These are phyloP conservation scores for Caryopteris hybrid DNA, from an alignment of 305 asterid species.

Conservation along the genomic window DNA sequence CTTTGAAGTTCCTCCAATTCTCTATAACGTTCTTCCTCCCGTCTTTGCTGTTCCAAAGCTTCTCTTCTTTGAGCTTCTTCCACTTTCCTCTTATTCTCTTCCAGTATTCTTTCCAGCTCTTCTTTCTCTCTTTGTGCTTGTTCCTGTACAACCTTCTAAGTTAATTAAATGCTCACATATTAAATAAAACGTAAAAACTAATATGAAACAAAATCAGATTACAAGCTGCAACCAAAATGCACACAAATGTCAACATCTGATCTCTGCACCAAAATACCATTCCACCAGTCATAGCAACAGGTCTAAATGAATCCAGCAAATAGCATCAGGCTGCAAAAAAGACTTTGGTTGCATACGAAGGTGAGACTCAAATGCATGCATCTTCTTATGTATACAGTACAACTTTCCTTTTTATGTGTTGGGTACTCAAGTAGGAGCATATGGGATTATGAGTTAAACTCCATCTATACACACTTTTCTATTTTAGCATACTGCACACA, in stretches of 20 bases:
- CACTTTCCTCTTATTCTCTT: conserved; percentile 69
- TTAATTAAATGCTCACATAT: neutral
- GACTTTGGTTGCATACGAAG: neutral
- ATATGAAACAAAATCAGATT: neutral
- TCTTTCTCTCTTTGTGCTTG: conserved; percentile 75
- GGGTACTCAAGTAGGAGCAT: neutral
- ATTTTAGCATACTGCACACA: no score
- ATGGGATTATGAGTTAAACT: neutral
- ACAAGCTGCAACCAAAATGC: neutral
- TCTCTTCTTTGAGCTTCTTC: conserved; percentile 91
- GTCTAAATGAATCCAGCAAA: neutral
- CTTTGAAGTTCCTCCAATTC: conserved; percentile 90
- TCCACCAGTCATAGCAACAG: neutral
- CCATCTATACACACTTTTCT: no score
- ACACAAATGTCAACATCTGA: neutral
- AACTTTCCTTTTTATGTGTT: neutral
- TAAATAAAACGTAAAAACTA: neutral
- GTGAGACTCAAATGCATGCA: neutral
- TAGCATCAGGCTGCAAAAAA: no score
- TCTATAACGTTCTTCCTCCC: conserved; percentile 77
- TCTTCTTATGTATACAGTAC: neutral
- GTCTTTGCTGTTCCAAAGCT: conserved; percentile 72
- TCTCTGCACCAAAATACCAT: neutral
- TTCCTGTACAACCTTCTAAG: conserved; percentile 45
- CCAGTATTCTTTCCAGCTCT: conserved; percentile 72